Percentiles rank a stretch among this genome's conserved stretches.
phyloP scores from a whole-genome alignment of 768 basidiomycete species.

The Phaeolepiota aurea region DNA sequence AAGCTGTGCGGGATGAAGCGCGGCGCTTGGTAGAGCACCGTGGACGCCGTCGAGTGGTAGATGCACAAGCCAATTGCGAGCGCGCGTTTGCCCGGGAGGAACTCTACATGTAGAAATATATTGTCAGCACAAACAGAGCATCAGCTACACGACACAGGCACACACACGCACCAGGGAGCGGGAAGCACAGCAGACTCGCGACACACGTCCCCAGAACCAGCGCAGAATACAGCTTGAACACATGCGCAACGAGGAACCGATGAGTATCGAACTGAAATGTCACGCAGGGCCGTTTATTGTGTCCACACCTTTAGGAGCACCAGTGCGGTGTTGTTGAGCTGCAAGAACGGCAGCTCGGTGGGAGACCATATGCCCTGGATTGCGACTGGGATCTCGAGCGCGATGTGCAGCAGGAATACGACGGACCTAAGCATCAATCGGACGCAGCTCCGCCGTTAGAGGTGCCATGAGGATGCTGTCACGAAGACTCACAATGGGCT shows the following conservation, averaged over 20 bases:
- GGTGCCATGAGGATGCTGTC: too few species aligned
- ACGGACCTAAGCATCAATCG: slow-evolving; percentile 22
- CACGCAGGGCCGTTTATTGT: background rate
- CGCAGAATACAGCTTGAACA: slow-evolving; percentile 57
- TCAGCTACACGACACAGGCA: too few species aligned
- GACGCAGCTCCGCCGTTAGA: background rate
- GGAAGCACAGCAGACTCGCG: slow-evolving; percentile 52
- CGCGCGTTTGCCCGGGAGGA: slow-evolving; percentile 79
- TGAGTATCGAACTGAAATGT: background rate
- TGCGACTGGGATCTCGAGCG: slow-evolving; percentile 69
- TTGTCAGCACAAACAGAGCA: too few species aligned
- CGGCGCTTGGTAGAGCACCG: slow-evolving; percentile 66
- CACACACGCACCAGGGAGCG: slow-evolving; percentile 65
- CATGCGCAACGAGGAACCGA: background rate
- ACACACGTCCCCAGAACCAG: slow-evolving; percentile 55
- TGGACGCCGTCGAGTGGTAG: slow-evolving; percentile 69
- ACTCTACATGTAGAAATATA: too few species aligned
- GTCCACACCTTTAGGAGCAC: slow-evolving; percentile 63
- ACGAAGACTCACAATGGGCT: slow-evolving; percentile 32
- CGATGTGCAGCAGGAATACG: slow-evolving; percentile 74
- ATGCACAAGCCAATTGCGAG: slow-evolving; percentile 68
- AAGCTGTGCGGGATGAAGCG: slow-evolving; percentile 74
- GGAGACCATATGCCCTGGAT: slow-evolving; percentile 70
- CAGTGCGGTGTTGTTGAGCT: slow-evolving; percentile 76
- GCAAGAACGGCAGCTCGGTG: slow-evolving; percentile 57